Evolutionary conservation across 2,329 filamentous ascomycete genomes (phyloP).

Genomic region (Ilyonectria robusta): DNA sequence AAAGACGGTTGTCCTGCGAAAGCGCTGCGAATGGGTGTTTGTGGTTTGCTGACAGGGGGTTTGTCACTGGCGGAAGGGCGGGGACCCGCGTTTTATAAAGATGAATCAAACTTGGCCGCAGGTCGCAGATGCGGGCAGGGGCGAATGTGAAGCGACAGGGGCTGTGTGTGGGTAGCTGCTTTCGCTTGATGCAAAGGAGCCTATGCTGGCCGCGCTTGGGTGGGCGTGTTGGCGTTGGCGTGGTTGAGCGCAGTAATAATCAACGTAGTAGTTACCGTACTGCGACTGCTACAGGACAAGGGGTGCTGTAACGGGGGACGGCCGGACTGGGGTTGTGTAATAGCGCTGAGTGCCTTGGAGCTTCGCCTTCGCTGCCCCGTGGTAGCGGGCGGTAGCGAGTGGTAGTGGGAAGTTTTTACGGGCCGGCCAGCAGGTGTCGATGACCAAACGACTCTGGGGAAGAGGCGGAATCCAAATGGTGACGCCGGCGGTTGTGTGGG

Average conservation of each 20-base stretch:
- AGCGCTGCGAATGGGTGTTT: neutral
- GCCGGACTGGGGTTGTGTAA: too few relatives aligned
- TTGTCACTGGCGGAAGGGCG: conserved; percentile 10
- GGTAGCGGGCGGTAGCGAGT: too few relatives aligned
- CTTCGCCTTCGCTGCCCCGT: neutral
- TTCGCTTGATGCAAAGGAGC: neutral
- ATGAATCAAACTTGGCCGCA: neutral
- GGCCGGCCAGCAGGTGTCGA: neutral
- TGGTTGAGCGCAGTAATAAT: too few relatives aligned
- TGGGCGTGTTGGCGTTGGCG: neutral
- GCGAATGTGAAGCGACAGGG: neutral
- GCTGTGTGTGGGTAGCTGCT: neutral
- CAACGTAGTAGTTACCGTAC: neutral
- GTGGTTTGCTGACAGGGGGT: conserved; percentile 10
- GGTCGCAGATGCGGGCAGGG: neutral
- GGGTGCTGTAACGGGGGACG: too few relatives aligned
- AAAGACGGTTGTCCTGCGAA: neutral
- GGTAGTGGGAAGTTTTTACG: neutral
- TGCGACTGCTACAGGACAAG: neutral
- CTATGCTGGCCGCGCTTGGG: neutral
- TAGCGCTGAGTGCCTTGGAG: neutral
- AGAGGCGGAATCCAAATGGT: neutral
- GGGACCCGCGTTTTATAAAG: conserved; percentile 6
- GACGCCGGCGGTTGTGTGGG: neutral
- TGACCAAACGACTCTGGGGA: neutral